phyloP scores from a whole-genome alignment of 2,329 filamentous ascomycete species.

The Fonsecaea nubica region DNA sequence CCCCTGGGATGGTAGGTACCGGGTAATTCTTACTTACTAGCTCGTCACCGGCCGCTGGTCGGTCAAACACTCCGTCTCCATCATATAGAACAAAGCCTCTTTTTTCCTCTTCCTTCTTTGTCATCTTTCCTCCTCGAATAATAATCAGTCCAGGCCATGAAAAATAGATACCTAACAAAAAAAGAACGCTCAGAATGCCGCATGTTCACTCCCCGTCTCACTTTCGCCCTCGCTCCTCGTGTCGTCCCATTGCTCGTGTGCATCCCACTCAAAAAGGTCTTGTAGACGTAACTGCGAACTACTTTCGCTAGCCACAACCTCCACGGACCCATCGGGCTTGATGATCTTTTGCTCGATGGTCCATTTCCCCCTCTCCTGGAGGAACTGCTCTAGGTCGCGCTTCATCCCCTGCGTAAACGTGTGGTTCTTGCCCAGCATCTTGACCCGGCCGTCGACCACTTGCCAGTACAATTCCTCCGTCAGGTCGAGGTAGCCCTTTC shows the following conservation, averaged over 20 bases:
- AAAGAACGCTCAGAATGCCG: constrained; percentile 26
- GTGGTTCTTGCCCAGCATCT: constrained; percentile 37
- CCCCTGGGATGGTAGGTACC: too few species aligned
- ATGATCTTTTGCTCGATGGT: constrained; percentile 5
- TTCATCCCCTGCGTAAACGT: constrained; percentile 32
- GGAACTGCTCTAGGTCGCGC: constrained; percentile 25
- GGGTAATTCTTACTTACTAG: too few species aligned
- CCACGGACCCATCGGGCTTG: background rate
- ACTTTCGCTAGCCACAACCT: constrained; percentile 16
- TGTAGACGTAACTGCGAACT: constrained; percentile 27
- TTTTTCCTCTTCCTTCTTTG: too few species aligned
- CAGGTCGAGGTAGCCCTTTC: constrained; percentile 15
- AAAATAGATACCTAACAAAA: background rate
- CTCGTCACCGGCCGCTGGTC: too few species aligned
- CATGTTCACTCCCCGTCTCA: constrained; percentile 25
- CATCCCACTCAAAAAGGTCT: constrained; percentile 35
- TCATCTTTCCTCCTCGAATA: too few species aligned
- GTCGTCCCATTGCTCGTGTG: constrained; percentile 29
- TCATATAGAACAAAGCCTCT: too few species aligned
- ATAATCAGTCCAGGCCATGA: background rate
- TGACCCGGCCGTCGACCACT: constrained; percentile 35
- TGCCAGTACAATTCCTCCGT: constrained; percentile 34
- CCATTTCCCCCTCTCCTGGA: constrained; percentile 34
- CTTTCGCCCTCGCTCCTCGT: constrained; percentile 15
- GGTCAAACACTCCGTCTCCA: too few species aligned